phyloP scores from a whole-genome alignment of 148 eudicot species.

The Rhododendron griersonianum region DNA sequence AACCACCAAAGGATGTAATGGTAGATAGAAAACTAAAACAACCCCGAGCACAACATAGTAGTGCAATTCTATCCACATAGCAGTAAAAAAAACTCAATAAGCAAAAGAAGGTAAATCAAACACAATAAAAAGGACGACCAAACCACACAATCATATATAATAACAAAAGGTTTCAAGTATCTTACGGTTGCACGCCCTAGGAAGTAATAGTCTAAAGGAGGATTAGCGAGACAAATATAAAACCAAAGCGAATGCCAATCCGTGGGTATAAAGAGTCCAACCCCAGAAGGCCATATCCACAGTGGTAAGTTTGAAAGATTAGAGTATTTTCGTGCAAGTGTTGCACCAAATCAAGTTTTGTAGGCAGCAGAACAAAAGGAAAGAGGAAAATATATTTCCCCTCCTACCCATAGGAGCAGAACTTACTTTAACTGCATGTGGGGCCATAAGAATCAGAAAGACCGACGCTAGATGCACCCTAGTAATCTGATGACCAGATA shows the following conservation, averaged over 20 bases:
- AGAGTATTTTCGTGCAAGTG: constrained; percentile 15
- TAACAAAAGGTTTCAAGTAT: background rate
- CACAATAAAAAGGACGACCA: background rate
- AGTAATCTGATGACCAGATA: constrained; percentile 11
- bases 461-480: constrained; percentile 15
- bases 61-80: background rate
- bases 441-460: constrained; percentile 24
- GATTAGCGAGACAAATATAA: constrained; percentile 3
- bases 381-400: constrained; percentile 18
- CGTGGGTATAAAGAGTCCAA: constrained; percentile 12
- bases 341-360: constrained; percentile 24
- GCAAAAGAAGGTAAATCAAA: background rate
- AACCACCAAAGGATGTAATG: constrained; percentile 1
- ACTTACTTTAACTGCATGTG: constrained; percentile 40
- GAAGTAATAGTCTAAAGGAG: constrained; percentile 1
- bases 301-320: constrained; percentile 27
- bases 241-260: constrained; percentile 6
- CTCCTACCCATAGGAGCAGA: constrained; percentile 10
- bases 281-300: constrained; percentile 25
- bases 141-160: constrained; percentile 11
- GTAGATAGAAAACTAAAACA: constrained; percentile 8
- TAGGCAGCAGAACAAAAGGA: constrained; percentile 20
- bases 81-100: background rate
- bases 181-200: constrained; percentile 18
- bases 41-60: background rate